Base-by-base conservation (phyloP, 257 asterid species). In the Coffea eugenioides region DNA sequence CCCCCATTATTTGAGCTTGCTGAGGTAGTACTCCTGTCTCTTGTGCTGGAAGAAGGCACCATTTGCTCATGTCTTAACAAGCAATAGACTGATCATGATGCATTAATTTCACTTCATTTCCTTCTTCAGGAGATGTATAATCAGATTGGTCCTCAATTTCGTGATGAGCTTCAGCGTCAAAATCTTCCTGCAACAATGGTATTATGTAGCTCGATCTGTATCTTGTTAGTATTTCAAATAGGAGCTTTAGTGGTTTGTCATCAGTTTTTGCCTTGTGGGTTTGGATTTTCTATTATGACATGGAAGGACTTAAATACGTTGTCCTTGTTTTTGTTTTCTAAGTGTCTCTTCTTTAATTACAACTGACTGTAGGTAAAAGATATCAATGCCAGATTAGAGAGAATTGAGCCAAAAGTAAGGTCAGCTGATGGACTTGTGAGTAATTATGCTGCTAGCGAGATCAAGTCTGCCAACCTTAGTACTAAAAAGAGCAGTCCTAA, bases 111-210 rank as follows among this genome's bases (percentile, higher is more conserved):
- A 20, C 73, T 57, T 23, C 45, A 12, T 31, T 13, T 34, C 45
- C 70, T 67, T 73, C 75, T 84, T 69, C 92, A 96, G 99, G 98
- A 92, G 89, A 94, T 96, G 99, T 94, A 89, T 84, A 82, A 92
- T 76, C 97, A 91, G 81, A 94, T 89, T 78, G 99, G 97, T 83
- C 88, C 97, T 79, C 98, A 96, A 83, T 94, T 96, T 77, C 93
- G 90, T 68, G 98, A 96, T 82, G 99, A 96, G 84, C 94, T 96
- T 87, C 94, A 92, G 81, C 93, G 98, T 79, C 91, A 94, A 79
- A 89, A 87, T 84, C 90, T 94, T 82, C 94, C 98, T 43, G 77
- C 90, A 23, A 43, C 92, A 80, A 86, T 92, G 98, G 98, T 96
- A 94, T 77, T 74, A 31, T 69, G 18, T 39, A 10, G 48, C 64